phyloP scores from a whole-genome alignment of 1,139 yeast genomes.

The Hyphopichia buzzinii region DNA sequence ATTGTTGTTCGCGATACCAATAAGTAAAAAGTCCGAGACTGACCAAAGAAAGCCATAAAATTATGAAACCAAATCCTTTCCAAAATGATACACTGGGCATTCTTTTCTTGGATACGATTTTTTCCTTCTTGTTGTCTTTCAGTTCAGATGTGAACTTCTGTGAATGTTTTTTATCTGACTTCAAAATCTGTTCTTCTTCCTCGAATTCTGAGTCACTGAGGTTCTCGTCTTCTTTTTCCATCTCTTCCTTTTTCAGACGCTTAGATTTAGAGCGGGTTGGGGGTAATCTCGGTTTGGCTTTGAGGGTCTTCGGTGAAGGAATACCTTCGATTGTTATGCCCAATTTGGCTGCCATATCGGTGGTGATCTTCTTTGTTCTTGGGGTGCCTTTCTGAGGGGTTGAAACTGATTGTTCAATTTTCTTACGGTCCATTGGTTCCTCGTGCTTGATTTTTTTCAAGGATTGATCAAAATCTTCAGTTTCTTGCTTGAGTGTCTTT shows the following conservation, averaged over 20 bases:
- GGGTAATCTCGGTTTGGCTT: constrained; percentile 4
- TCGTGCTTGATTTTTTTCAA: constrained; percentile 16
- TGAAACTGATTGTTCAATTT: constrained; percentile 4
- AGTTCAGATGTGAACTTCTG: neutral
- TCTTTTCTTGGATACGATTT: constrained; percentile 1
- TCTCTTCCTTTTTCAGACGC: constrained; percentile 5
- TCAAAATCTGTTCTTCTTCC: neutral
- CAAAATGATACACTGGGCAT: neutral
- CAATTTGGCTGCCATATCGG: constrained; percentile 23
- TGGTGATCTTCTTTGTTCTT: neutral
- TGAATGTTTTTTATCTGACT: neutral
- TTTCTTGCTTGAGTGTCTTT: constrained; percentile 23
- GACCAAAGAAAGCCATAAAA: constrained; percentile 29
- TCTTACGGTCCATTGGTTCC: constrained; percentile 2
- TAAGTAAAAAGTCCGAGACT: constrained; percentile 34
- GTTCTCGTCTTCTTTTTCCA: constrained; percentile 6
- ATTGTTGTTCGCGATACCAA: constrained; percentile 64
- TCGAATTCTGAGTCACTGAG: constrained; percentile 3
- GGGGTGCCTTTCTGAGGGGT: neutral
- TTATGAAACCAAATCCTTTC: constrained; percentile 12
- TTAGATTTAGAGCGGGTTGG: constrained; percentile 1
- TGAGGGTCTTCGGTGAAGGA: constrained; percentile 5
- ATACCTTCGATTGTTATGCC: constrained; percentile 27
- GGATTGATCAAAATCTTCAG: constrained; percentile 20
- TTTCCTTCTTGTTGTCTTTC: no score